A percentile compares a stretch with the other conserved stretches of the same genome.
Conservation (phyloP, 2,329 filamentous ascomycete species). For the Chaetomium globosum region DNA sequence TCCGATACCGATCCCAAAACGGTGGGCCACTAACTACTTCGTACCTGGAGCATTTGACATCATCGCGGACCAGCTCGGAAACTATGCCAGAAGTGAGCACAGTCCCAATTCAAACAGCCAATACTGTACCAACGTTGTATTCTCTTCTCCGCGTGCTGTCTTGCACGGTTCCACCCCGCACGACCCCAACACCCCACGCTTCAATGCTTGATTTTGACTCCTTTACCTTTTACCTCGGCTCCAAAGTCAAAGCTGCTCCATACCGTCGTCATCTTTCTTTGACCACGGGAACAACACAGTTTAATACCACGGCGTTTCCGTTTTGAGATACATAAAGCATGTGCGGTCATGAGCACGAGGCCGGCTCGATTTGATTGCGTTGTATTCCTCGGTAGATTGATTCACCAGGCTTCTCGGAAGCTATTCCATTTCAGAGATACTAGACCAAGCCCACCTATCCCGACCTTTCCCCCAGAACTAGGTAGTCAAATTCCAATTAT, state of each 20-base stretch:
- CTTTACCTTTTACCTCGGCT: not conserved
- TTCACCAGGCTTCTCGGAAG: not conserved
- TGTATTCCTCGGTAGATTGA: not conserved
- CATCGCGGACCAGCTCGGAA: not conserved
- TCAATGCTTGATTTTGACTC: not conserved
- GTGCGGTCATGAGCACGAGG: not conserved
- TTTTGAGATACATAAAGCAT: not conserved
- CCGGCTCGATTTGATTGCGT: not conserved
- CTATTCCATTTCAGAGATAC: not conserved
- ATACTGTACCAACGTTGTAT: not conserved
- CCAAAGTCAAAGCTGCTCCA: not conserved
- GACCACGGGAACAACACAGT: not conserved
- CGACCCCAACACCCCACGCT: not conserved
- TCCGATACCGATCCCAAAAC: not conserved
- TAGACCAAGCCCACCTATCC: not conserved
- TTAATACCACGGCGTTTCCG: not conserved
- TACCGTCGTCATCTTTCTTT: not conserved
- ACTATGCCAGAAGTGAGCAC: not conserved
- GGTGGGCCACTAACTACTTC: not conserved
- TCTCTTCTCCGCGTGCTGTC: not conserved
- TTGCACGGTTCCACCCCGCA: not conserved
- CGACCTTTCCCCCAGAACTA: not conserved
- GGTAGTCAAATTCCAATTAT: not conserved
- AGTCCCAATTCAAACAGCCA: not conserved
- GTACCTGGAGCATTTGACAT: too few species aligned